Evolutionary conservation across 306 rosid species (phyloP).

Genomic region (Erythrophleum fordii): DNA sequence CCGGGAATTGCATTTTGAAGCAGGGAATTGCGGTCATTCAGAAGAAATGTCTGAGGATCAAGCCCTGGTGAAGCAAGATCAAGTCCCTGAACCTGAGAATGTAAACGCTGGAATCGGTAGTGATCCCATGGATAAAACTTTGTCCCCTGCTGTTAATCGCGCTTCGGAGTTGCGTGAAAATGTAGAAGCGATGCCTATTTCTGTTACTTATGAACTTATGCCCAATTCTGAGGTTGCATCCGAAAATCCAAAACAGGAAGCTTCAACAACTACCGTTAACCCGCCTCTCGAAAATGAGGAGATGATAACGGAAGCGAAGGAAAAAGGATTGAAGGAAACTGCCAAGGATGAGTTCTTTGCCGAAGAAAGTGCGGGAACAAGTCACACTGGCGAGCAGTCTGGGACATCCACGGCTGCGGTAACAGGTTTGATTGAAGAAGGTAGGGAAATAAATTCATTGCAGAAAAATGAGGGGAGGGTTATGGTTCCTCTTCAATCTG

Average conservation of each 20-base stretch:
- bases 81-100: not conserved
- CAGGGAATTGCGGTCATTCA: not conserved
- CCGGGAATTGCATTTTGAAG: not conserved
- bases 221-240: not conserved
- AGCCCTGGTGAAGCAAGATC: not conserved
- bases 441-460: conserved; percentile 20
- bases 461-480: conserved; percentile 21
- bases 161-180: not conserved
- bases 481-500: not conserved
- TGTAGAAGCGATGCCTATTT: not conserved
- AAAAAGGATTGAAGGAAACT: not conserved
- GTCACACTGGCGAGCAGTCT: not conserved
- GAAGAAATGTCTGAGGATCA: conserved; percentile 4
- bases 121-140: not conserved
- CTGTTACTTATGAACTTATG: not conserved
- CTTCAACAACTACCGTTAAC: not conserved
- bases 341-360: not conserved
- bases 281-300: not conserved
- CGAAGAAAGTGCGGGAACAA: conserved; percentile 38
- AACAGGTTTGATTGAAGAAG: conserved; percentile 18
- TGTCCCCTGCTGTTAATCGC: not conserved
- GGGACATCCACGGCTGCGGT: not conserved
- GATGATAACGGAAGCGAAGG: not conserved
- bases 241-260: not conserved
- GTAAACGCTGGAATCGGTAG: not conserved